Percentiles rank a stretch among this genome's conserved stretches.
Evolutionary conservation across 352 stramenopile species (phyloP).

Genomic region (Vaucheria bursata): DNA sequence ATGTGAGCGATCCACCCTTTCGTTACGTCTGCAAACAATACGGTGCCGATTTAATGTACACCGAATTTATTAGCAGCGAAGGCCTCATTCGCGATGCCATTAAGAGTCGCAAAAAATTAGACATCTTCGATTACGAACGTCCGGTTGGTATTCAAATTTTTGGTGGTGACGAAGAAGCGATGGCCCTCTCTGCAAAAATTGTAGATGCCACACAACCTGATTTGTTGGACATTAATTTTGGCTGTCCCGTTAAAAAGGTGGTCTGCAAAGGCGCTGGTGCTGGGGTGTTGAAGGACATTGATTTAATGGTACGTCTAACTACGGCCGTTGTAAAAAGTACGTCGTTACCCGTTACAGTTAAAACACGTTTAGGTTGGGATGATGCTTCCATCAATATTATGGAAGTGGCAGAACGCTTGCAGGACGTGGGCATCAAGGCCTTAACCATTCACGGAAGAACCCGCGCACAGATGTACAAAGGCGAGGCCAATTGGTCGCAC

Average conservation of each 20-base stretch:
- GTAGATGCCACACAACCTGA: background rate
- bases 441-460: background rate
- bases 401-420: background rate
- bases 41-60: constrained; percentile 1
- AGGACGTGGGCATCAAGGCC: background rate
- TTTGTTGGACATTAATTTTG: background rate
- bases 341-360: background rate
- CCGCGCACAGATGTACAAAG: background rate
- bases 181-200: background rate
- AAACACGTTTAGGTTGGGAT: constrained; percentile 1
- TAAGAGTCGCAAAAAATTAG: background rate
- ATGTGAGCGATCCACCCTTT: background rate
- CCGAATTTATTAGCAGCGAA: background rate
- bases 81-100: background rate
- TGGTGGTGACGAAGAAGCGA: background rate
- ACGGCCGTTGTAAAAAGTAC: background rate
- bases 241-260: background rate
- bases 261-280: background rate
- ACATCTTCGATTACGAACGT: background rate
- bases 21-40: background rate
- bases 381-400: background rate
- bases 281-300: background rate
- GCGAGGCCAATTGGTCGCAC: background rate
- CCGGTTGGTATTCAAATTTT: background rate
- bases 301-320: background rate